Conservation (phyloP, 2,329 filamentous ascomycete species). For the Aspergillus clavatus region DNA sequence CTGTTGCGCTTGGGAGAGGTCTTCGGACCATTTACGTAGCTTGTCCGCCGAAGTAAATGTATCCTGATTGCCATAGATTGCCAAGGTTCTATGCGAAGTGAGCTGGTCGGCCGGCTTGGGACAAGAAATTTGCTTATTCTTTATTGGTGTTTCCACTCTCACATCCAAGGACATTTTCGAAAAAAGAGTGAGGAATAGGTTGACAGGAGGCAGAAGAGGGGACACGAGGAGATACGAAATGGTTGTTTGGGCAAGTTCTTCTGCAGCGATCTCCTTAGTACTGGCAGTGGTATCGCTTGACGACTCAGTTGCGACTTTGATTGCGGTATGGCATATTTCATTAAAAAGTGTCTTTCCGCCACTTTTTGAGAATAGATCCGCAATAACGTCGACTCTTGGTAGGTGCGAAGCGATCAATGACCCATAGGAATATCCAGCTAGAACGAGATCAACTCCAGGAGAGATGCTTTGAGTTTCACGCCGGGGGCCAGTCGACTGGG, state of each 20-base stretch:
- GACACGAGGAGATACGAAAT: constrained; percentile 59
- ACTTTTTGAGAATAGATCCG: constrained; percentile 55
- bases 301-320: constrained; percentile 61
- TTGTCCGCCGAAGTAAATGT: constrained; percentile 64
- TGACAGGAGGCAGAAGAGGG: constrained; percentile 54
- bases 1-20: constrained; percentile 42
- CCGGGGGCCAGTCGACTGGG: not conserved
- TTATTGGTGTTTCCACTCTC: constrained; percentile 20
- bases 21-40: constrained; percentile 61
- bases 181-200: constrained; percentile 59
- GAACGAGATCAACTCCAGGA: constrained; percentile 44
- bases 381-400: constrained; percentile 54
- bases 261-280: constrained; percentile 11
- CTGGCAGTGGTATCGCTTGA: constrained; percentile 4
- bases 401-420: constrained; percentile 73
- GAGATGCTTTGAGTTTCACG: not conserved
- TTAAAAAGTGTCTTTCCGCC: constrained; percentile 54
- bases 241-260: constrained; percentile 16
- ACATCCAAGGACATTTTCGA: constrained; percentile 40
- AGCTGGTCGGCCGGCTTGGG: constrained; percentile 54
- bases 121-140: constrained; percentile 25
- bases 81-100: constrained; percentile 55
- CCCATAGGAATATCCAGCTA: constrained; percentile 88
- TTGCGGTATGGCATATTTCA: constrained; percentile 66
- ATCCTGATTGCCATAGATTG: constrained; percentile 71